Evolutionary conservation across 805 yeast genomes (phyloP).

Genomic region (Ogataea minuta): DNA sequence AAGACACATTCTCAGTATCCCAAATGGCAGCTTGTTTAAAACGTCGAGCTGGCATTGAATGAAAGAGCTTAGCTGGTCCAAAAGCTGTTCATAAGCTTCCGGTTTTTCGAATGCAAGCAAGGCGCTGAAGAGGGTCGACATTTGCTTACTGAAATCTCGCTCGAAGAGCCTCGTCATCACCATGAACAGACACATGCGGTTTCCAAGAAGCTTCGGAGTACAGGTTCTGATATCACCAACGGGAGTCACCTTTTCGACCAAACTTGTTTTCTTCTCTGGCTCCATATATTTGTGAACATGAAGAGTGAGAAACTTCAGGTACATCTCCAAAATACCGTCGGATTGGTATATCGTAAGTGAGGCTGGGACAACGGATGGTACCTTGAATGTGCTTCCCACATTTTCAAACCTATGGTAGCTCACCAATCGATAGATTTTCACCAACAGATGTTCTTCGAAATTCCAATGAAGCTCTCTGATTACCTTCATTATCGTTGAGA

Average conservation of each 20-base stretch:
- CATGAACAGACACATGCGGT: slow-evolving; percentile 32
- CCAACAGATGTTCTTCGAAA: slow-evolving; percentile 31
- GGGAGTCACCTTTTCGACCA: slow-evolving; percentile 36
- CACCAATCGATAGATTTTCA: slow-evolving; percentile 29
- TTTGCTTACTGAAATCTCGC: slow-evolving; percentile 25
- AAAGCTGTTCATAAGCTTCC: slow-evolving; percentile 11
- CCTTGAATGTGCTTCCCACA: slow-evolving; percentile 17
- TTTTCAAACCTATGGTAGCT: slow-evolving; percentile 30
- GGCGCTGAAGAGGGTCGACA: slow-evolving; percentile 23
- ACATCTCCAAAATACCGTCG: slow-evolving; percentile 34
- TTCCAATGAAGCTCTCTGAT: slow-evolving; percentile 29
- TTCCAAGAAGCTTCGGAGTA: slow-evolving; percentile 24
- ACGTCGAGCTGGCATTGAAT: slow-evolving; percentile 14
- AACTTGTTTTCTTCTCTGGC: slow-evolving; percentile 15
- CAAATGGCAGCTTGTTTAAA: slow-evolving; percentile 21
- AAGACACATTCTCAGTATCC: slow-evolving; percentile 17
- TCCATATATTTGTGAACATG: slow-evolving; percentile 23
- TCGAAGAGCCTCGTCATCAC: slow-evolving; percentile 31
- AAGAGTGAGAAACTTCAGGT: slow-evolving; percentile 29
- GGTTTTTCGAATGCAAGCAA: slow-evolving; percentile 10
- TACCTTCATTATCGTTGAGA: slow-evolving; percentile 22
- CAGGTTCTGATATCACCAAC: slow-evolving; percentile 31
- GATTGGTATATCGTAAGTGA: slow-evolving; percentile 13
- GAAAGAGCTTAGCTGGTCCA: slow-evolving; percentile 16
- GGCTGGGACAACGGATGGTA: slow-evolving; percentile 12